Conservation (phyloP, 805 yeast species). For the Sungouiella thailandica region DNA sequence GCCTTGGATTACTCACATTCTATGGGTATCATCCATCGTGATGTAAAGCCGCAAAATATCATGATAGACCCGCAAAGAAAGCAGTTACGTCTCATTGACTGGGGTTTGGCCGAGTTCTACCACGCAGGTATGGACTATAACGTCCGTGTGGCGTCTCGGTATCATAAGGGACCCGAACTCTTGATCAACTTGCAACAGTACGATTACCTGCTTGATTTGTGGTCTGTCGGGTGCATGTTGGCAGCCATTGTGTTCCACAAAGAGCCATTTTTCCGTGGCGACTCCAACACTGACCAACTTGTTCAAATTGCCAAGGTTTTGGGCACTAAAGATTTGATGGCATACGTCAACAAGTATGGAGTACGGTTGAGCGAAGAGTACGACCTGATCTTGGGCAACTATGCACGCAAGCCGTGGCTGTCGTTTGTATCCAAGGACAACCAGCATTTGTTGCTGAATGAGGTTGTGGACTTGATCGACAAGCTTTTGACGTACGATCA, state of each 20-base stretch:
- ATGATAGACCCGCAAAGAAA: slow-evolving; percentile 82
- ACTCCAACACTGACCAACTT: slow-evolving; percentile 84
- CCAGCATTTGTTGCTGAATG: slow-evolving; percentile 57
- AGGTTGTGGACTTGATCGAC: slow-evolving; percentile 77
- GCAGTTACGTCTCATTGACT: slow-evolving; percentile 78
- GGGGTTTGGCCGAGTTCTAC: slow-evolving; percentile 95
- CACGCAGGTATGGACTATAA: slow-evolving; percentile 87
- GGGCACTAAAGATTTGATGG: slow-evolving; percentile 76
- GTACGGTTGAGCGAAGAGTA: slow-evolving; percentile 69
- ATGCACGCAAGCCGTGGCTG: slow-evolving; percentile 83
- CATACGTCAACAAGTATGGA: slow-evolving; percentile 67
- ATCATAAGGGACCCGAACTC: slow-evolving; percentile 90
- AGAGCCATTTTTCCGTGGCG: slow-evolving; percentile 92
- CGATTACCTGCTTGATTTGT: slow-evolving; percentile 86
- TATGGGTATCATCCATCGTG: slow-evolving; percentile 94
- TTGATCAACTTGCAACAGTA: slow-evolving; percentile 81
- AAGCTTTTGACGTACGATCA: slow-evolving; percentile 80
- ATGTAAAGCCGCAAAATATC: slow-evolving; percentile 92
- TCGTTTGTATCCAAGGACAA: slow-evolving; percentile 69
- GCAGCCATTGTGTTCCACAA: slow-evolving; percentile 87
- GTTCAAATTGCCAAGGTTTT: slow-evolving; percentile 84
- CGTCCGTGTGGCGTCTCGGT: slow-evolving; percentile 89
- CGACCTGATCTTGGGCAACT: slow-evolving; percentile 62
- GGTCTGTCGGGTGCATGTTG: slow-evolving; percentile 92
- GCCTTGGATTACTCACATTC: slow-evolving; percentile 90